phyloP scores from a whole-genome alignment of 2,329 filamentous ascomycete species.

The Diaporthe velutina region DNA sequence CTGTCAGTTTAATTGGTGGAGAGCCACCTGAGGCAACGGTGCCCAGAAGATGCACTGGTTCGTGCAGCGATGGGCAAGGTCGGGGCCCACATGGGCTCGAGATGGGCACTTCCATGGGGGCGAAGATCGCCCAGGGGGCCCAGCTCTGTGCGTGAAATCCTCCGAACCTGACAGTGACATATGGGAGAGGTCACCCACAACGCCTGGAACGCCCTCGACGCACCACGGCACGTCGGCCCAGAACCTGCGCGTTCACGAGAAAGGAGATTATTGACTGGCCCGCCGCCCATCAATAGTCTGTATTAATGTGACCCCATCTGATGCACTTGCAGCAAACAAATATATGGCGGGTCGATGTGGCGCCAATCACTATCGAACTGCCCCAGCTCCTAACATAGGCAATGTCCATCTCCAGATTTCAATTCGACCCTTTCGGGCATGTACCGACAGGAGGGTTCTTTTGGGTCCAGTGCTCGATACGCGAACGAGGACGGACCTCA shows the following conservation, averaged over 20 bases:
- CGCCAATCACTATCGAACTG: slow-evolving; percentile 25
- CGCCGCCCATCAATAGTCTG: slow-evolving; percentile 26
- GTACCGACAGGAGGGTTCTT: slow-evolving; percentile 34
- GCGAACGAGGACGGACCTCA: slow-evolving; percentile 32
- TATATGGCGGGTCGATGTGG: slow-evolving; percentile 30
- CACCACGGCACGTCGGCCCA: slow-evolving; percentile 34
- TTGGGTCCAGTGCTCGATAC: slow-evolving; percentile 31
- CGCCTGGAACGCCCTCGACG: slow-evolving; percentile 10
- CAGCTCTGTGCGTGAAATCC: slow-evolving; percentile 22
- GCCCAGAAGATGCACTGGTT: slow-evolving; percentile 25
- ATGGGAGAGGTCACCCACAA: slow-evolving; percentile 30
- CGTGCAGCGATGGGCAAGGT: slow-evolving; percentile 29
- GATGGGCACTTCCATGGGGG: slow-evolving; percentile 27
- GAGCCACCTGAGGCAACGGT: slow-evolving; percentile 35
- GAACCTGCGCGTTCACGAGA: slow-evolving; percentile 28
- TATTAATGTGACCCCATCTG: slow-evolving; percentile 31
- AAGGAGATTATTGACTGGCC: slow-evolving; percentile 27
- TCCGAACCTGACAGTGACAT: slow-evolving; percentile 33
- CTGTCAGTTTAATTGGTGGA: slow-evolving; percentile 36
- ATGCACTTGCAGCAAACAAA: slow-evolving; percentile 33
- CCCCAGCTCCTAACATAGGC: slow-evolving; percentile 30
- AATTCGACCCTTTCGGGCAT: slow-evolving; percentile 32
- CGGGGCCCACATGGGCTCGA: slow-evolving; percentile 19
- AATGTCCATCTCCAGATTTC: slow-evolving; percentile 30
- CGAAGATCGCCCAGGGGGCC: slow-evolving; percentile 32